Base-by-base conservation (phyloP, 2,329 filamentous ascomycete species). In the Aspergillus sp. region DNA sequence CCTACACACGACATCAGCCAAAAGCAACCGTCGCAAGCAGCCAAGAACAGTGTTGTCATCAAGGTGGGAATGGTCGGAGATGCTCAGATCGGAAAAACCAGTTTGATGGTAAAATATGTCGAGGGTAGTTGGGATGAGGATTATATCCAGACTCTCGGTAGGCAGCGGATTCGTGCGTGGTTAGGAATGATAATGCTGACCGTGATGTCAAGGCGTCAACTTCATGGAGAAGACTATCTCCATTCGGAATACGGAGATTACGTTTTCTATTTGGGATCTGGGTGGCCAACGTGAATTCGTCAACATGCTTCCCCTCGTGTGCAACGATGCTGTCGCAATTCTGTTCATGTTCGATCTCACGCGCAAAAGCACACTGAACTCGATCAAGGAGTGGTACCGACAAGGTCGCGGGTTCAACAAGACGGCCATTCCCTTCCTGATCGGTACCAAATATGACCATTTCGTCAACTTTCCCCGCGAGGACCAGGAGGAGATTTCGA, bases 161-260 rank as follows among this genome's bases (percentile, higher is more conserved):
- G 47, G 63, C 57, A 10, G 17, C 17, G n/a, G 44, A 8, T 5
- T 4, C 44, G 10, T 25, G n/a, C 25, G n/a, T 27, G 30, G 30
- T 3, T 44, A 39, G 2, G 2, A 19, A 32, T 66, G 23, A 30
- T 56, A 56, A 41, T 59, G 23, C 25, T 38, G 5, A 68, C 72
- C 27, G 72, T n/a, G 54, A 55, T 21, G 13, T 30, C 32, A 21
- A 89, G 87, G 95, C 68, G 95, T 99, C 78, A 99, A 99, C 78
- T 99, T 99, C 79, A 99, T 99, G 95, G 95, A 99, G 78, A 99
- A 99, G 84, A 99, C 95, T 38, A 99, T 99, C 74, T 96, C 92
- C 64, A 99, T 99, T 78, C 90, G 95, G 64, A 99, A 99, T 79
- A 99, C 95, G 15, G 95, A 99, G 79, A 99, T 99, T 77, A 99